A percentile compares a stretch with the other conserved stretches of the same genome.
Conservation (phyloP, 2,329 filamentous ascomycete species). For the Thelonectria olida region DNA sequence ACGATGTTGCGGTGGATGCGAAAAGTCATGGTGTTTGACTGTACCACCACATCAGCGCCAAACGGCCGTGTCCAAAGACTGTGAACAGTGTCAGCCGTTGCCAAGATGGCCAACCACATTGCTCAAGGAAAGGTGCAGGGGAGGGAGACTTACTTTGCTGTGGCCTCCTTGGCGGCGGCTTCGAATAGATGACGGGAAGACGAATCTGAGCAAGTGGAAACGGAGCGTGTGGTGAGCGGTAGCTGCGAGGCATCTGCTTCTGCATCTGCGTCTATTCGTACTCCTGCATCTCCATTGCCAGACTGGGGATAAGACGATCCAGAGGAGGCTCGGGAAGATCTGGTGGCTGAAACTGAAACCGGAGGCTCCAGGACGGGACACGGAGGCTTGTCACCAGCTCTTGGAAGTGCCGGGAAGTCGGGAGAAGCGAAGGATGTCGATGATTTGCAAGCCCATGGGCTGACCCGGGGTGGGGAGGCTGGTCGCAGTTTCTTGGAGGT, state of each 20-base stretch:
- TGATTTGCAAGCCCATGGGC: conserved; percentile 41
- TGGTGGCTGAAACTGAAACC: conserved; percentile 9
- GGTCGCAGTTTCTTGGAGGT: conserved; percentile 36
- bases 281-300: neutral
- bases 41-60: conserved; percentile 45
- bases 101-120: neutral
- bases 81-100: conserved; percentile 22
- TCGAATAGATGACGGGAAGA: conserved; percentile 37
- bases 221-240: conserved; percentile 17
- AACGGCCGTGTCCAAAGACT: conserved; percentile 46
- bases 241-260: conserved; percentile 14
- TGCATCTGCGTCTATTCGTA: neutral
- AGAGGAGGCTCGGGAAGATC: conserved; percentile 27
- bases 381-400: neutral
- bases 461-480: conserved; percentile 46
- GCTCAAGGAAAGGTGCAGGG: neutral
- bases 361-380: conserved; percentile 10
- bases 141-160: conserved; percentile 33
- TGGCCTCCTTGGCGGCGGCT: conserved; percentile 39
- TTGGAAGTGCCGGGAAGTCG: conserved; percentile 36
- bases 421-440: conserved; percentile 7
- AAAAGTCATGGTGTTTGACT: conserved; percentile 34
- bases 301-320: conserved; percentile 18
- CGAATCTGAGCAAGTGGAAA: conserved; percentile 32
- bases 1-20: conserved; percentile 49